Evolutionary conservation across 2,329 filamentous ascomycete species (phyloP), one percentile per base, ranked within the genome.

Genomic region (Dactylellina drechsleri): DNA sequence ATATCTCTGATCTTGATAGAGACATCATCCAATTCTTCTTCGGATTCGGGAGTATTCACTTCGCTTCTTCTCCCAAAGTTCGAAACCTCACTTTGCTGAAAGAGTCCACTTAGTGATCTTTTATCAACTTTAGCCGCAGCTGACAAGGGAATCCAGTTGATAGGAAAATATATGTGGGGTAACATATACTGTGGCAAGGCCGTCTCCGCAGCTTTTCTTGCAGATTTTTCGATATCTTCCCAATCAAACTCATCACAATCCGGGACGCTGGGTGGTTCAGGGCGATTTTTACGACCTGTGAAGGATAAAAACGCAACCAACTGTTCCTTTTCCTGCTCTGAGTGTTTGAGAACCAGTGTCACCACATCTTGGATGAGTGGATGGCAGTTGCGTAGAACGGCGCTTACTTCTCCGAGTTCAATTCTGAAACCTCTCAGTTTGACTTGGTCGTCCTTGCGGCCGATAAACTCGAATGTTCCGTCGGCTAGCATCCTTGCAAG

Each of bases 371-470:
- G 80, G 0, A 90, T 15, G 83, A 77, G 0, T 79, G 78, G 7
- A 84, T 85, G 12, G 84, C 83, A 0, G 90, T 71, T 68, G 15
- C 77, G 83, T 12, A 93, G 81, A 15, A 85, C 83, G 15, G 86
- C 86, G 68, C 88, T 90, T 65, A 96, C 90, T 80, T 96, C 92
- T 0, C 87, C 87, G 10, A 93, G 85, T 80, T 96, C 92, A 45
- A 96, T 89, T 52, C 91, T 85, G 77, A 94, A 91, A 0, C 93
- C 92, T 52, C 92, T 87, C 8, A 96, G 85, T 80, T 96, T 96
- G 66, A 95, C 85, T 81, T 96, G 92, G 74, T 91, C 90, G 78
- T 96, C 92, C 20, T 90, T 84, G 43, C 92, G 86, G 15, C 92
- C 91, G 8, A 88, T 82, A 47, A 95, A 91, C 2, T 91, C 82